Evolutionary conservation across 1,139 yeast species (phyloP).

Genomic region (Insectozyma bohioensis): DNA sequence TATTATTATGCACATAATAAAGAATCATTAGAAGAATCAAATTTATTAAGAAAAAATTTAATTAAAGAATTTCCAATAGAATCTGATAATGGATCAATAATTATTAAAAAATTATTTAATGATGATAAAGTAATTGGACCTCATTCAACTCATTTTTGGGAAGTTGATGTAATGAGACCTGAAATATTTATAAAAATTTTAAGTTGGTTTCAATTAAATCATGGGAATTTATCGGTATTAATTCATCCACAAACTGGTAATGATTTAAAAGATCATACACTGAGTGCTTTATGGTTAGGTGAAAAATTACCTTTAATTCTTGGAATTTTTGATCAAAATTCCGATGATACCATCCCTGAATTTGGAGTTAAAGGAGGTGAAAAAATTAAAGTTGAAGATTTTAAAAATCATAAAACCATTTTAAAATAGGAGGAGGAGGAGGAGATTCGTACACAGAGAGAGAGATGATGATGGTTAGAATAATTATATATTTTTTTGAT

Average conservation of each 20-base stretch:
- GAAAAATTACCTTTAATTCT: slow-evolving; percentile 24
- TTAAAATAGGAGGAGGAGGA: too few species aligned
- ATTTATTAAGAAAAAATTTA: slow-evolving; percentile 21
- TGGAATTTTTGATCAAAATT: slow-evolving; percentile 18
- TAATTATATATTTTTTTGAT: too few species aligned
- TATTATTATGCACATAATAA: slow-evolving; percentile 27
- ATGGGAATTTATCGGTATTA: slow-evolving; percentile 28
- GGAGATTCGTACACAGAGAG: too few species aligned
- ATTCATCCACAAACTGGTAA: slow-evolving; percentile 37
- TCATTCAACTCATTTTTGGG: slow-evolving; percentile 34
- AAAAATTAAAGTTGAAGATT: slow-evolving; percentile 17
- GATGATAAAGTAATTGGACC: slow-evolving; percentile 30
- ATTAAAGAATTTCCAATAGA: slow-evolving; percentile 26
- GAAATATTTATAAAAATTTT: slow-evolving; percentile 28
- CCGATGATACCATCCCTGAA: slow-evolving; percentile 18
- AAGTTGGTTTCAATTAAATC: slow-evolving; percentile 34
- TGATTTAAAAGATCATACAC: slow-evolving; percentile 27
- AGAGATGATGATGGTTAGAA: too few species aligned
- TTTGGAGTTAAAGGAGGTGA: slow-evolving; percentile 20
- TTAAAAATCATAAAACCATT: slow-evolving; percentile 9
- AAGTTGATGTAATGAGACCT: slow-evolving; percentile 32
- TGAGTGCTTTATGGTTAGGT: slow-evolving; percentile 34
- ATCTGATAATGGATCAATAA: slow-evolving; percentile 26
- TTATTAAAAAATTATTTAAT: slow-evolving; percentile 28
- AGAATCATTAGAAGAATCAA: slow-evolving; percentile 22